Base-by-base conservation (phyloP, 148 eudicot species). In the Beta vulgaris region DNA sequence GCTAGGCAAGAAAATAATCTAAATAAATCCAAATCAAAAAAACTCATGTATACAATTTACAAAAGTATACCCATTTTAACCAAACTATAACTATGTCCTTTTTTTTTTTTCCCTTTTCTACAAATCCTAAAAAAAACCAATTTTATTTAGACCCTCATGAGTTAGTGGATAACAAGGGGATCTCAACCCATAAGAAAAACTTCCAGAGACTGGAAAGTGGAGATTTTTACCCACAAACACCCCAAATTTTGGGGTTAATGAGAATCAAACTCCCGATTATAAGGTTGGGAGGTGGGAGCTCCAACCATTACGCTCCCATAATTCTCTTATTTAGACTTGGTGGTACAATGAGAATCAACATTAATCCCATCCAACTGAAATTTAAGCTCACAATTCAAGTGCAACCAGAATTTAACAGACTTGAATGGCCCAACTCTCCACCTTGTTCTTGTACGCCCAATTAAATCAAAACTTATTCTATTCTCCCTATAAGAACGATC, bases 401-500 rank as follows among this genome's bases (percentile, higher is more conserved):
- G 82, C 66, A 88, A 74, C 91, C 80, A 68, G 78, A 84, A 86
- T 81, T 82, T 85, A 66, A 90, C 86, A 5, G 92, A 88, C 0
- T 85, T 88, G 5, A 91, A 42, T 0, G 84, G 78, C 68, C 96
- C 90, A 12, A 91, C 84, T 42, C 88, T 74, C 98, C 98, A 93
- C 34, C 89, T 68, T 0, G 93, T 86, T 73, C 82, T 82, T 7
- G 93, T 64, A 34, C 69, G 74, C 14, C 98, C 98, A 31, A 25
- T 68, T 42, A 93, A 68, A 4, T 82, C 78, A 34, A 93, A 91
- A 26, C 28, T 61, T 0, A 89, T 78, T 32, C 44, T 42, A n/a
- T 86, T 73, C 21, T 59, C 48, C 55, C 76, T 83, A 78, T 89
- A 36, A 0, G 87, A 77, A 44, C 12, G 23, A 54, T 84, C 85